A percentile compares a stretch with the other conserved stretches of the same genome.
Conservation (phyloP, 768 basidiomycete species). For the Pleurotus tuber-regium region DNA sequence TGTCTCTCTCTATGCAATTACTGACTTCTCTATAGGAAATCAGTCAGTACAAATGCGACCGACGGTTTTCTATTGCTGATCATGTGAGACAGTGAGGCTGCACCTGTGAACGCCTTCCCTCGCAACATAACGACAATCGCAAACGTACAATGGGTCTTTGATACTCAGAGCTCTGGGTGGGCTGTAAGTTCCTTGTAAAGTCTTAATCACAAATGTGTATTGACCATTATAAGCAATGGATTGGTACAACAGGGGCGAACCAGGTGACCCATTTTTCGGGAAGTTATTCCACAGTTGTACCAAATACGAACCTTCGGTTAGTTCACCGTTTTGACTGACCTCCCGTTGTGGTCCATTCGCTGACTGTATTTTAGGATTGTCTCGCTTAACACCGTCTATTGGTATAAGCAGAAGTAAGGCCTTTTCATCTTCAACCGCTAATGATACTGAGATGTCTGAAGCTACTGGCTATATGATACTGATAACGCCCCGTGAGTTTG, state of each 20-base stretch:
- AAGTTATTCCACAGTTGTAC: conserved; percentile 48
- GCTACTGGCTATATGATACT: conserved; percentile 62
- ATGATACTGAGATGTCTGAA: conserved; percentile 17
- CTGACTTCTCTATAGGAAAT: conserved; percentile 32
- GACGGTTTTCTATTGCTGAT: background rate
- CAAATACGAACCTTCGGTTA: conserved; percentile 50
- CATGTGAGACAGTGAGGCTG: conserved; percentile 41
- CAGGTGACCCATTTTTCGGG: conserved; percentile 49
- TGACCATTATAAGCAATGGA: conserved; percentile 39
- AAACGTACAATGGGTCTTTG: conserved; percentile 56
- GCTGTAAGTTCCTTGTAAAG: conserved; percentile 27
- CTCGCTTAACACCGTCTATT: conserved; percentile 58
- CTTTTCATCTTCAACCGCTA: background rate
- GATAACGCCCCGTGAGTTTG: conserved; percentile 26
- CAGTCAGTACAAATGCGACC: conserved; percentile 33
- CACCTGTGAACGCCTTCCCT: conserved; percentile 59
- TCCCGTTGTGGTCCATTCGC: background rate
- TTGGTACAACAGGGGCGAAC: conserved; percentile 37
- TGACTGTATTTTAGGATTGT: conserved; percentile 43
- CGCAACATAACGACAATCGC: conserved; percentile 36
- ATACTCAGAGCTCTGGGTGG: conserved; percentile 50
- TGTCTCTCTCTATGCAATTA: background rate
- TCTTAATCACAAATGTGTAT: background rate
- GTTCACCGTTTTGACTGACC: background rate
- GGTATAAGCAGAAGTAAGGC: conserved; percentile 57